A percentile compares a stretch with the other conserved stretches of the same genome.
Evolutionary conservation across 2,329 filamentous ascomycete genomes (phyloP).

Genomic region (Allantophomopsis cytisporea): DNA sequence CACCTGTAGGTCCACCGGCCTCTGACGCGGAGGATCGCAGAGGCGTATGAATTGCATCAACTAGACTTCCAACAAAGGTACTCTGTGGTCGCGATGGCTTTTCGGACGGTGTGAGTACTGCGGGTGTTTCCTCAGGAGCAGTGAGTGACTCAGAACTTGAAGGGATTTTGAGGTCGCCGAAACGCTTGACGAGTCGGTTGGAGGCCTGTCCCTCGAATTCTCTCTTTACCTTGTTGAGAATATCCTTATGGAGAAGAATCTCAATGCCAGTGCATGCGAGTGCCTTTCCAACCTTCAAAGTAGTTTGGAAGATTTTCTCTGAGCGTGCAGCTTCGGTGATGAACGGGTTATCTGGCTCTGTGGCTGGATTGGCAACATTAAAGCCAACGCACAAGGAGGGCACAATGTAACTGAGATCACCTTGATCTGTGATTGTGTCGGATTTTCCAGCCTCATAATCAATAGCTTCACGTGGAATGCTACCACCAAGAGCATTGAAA

Average conservation of each 20-base stretch:
- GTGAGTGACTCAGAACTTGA: too few species aligned
- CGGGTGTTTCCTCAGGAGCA: too few species aligned
- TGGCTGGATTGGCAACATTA: conserved; percentile 29
- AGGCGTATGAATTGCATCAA: too few species aligned
- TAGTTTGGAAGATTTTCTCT: conserved; percentile 28
- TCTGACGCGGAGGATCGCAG: too few species aligned
- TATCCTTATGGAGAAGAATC: conserved; percentile 25
- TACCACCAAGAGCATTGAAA: conserved; percentile 25
- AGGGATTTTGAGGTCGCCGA: too few species aligned
- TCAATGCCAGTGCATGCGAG: conserved; percentile 33
- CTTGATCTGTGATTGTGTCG: conserved; percentile 44
- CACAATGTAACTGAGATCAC: conserved; percentile 41
- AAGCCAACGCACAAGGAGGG: conserved; percentile 40
- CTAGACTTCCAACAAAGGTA: too few species aligned
- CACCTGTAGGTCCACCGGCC: too few species aligned
- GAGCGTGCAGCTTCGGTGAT: conserved; percentile 38
- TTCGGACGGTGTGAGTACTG: too few species aligned
- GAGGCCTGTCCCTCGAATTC: conserved; percentile 18
- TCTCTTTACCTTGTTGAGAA: conserved; percentile 28
- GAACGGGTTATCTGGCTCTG: conserved; percentile 35
- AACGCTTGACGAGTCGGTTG: not conserved
- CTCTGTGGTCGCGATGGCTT: too few species aligned
- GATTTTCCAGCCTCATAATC: conserved; percentile 27
- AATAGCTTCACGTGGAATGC: conserved; percentile 21
- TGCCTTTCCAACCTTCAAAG: conserved; percentile 31